Evolutionary conservation across 2,329 filamentous ascomycete genomes (phyloP), one percentile per base, ranked within the genome.

Genomic region (Simplicillium aogashimaense): DNA sequence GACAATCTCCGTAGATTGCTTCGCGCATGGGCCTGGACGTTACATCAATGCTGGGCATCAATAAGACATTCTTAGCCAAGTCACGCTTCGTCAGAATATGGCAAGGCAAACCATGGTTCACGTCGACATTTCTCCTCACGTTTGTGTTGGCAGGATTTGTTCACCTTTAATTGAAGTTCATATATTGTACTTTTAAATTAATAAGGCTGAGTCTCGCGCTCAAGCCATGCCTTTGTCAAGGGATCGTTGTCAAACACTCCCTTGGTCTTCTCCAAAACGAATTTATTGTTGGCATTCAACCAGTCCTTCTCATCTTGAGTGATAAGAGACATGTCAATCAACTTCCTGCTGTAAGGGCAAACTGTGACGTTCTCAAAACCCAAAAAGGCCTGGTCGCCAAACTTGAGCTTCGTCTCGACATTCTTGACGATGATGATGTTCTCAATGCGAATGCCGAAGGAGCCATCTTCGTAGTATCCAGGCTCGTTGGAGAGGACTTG

Each of bases 341-440:
- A 67, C 45, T 87, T 95, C 45, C 81, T 77, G 64, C 90, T 95
- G 63, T 95, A 88, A 0, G 92, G 92, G 14, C 90, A 87, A 87
- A 98, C 87, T 0, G 92, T 98, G 48, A 97, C 88, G 60, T 94
- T 86, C 66, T 98, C 90, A 51, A 98, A 98, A 3, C 89, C 88
- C 29, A 97, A 69, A 64, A 86, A 98, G 2, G 89, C 83, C 66
- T 94, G 95, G 52, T 95, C 90, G 15, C 89, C 90, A 56, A 97
- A 97, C 29, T 81, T 78, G 61, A 94, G 76, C 45, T 81, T 81
- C 4, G 90, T 95, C 61, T 89, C 71, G n/a, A 84, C 82, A 58
- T 95, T 88, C 49, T 77, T 83, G 25, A 94, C 87, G 70, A 97
- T 83, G 48, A 94, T 78, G 53, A 98, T 80, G 59, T 98, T 98